Evolutionary conservation across 148 eudicot genomes (phyloP).

Genomic region (Fagopyrum esculentum): DNA sequence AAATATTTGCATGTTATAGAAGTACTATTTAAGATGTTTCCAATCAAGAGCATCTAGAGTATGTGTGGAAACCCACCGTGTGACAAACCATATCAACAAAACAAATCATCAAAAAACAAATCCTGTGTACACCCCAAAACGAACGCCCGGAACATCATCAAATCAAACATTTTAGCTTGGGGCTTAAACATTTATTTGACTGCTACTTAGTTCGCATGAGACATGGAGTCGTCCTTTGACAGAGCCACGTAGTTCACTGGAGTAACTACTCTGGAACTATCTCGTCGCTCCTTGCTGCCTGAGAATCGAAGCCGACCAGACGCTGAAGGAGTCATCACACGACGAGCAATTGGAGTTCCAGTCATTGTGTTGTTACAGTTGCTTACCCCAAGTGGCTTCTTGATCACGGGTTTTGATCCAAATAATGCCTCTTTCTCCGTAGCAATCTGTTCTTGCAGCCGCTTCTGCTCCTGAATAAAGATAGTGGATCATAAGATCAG

Average conservation of each 20-base stretch:
- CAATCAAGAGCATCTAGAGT: too few relatives aligned
- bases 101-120: too few relatives aligned
- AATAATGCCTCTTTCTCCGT: conserved; percentile 63
- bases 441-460: conserved; percentile 61
- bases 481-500: not conserved
- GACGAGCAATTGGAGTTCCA: conserved; percentile 50
- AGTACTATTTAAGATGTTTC: too few relatives aligned
- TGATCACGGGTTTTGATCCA: conserved; percentile 53
- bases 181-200: not conserved
- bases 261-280: conserved; percentile 30
- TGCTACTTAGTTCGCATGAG: conserved; percentile 11
- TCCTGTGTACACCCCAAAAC: not conserved
- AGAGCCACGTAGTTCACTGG: conserved; percentile 74
- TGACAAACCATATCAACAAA: too few relatives aligned
- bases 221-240: conserved; percentile 46
- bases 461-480: conserved; percentile 60
- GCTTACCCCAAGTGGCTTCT: conserved; percentile 61
- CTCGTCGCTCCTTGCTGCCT: conserved; percentile 51
- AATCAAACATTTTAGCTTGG: not conserved
- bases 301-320: conserved; percentile 41
- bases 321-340: conserved; percentile 37
- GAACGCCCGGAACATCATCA: not conserved
- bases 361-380: conserved; percentile 39
- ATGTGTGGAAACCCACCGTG: too few relatives aligned
- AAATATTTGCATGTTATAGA: too few relatives aligned